Evolutionary conservation across 768 basidiomycete genomes (phyloP).

Genomic region (Mrakia hoshinonis): DNA sequence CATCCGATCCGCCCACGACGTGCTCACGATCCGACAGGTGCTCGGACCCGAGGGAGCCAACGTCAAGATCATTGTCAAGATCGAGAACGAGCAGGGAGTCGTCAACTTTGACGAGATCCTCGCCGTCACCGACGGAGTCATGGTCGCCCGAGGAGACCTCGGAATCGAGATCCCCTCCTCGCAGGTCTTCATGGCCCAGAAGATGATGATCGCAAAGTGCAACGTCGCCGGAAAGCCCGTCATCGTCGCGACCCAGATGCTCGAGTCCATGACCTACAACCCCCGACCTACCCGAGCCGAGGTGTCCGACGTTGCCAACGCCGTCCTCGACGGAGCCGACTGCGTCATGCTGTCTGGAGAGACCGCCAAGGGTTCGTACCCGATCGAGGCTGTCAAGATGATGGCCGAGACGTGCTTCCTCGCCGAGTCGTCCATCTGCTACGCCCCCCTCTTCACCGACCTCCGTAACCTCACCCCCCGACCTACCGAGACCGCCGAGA

Average conservation of each 20-base stretch:
- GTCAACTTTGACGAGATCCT: constrained; percentile 98
- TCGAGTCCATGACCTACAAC: constrained; percentile 96
- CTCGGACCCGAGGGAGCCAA: constrained; percentile 88
- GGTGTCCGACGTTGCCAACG: constrained; percentile 98
- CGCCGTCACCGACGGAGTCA: constrained; percentile 90
- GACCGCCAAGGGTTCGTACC: constrained; percentile 95
- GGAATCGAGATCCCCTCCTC: constrained; percentile 99
- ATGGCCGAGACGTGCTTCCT: constrained; percentile 99
- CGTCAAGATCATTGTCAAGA: constrained; percentile 99
- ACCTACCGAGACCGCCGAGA: constrained; percentile 90
- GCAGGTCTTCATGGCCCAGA: constrained; percentile 98
- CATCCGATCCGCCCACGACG: constrained; percentile 90
- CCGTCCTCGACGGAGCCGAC: constrained; percentile 95
- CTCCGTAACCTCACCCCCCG: constrained; percentile 66
- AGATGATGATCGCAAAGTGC: constrained; percentile 79
- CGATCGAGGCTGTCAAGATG: constrained; percentile 94
- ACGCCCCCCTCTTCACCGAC: constrained; percentile 87
- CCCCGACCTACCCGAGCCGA: constrained; percentile 97
- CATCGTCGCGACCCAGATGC: constrained; percentile 71
- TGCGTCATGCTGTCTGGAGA: constrained; percentile 99
- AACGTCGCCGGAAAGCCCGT: constrained; percentile 96
- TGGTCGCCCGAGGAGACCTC: constrained; percentile 98
- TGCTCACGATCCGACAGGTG: constrained; percentile 82
- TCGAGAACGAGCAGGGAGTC: constrained; percentile 98
- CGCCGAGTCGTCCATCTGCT: constrained; percentile 90